A percentile compares a stretch with the other conserved stretches of the same genome.
phyloP scores from a whole-genome alignment of 1,284 basidiomycete genomes.

The Kalmanozyma brasiliensis region DNA sequence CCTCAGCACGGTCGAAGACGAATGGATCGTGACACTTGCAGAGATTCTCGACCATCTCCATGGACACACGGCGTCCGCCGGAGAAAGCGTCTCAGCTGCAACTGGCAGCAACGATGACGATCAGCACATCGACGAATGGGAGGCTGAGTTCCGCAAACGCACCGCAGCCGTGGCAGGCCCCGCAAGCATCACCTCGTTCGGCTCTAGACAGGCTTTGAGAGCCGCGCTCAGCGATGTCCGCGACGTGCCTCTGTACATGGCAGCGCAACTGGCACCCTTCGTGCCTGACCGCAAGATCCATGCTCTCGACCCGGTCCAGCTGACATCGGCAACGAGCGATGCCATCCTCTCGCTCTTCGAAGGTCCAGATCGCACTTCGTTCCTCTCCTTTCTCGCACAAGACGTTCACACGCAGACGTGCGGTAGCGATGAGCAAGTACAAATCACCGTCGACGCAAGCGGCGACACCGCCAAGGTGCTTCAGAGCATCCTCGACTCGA shows the following conservation, averaged over 20 bases:
- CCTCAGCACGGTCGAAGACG: slow-evolving; percentile 43
- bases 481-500: slow-evolving; percentile 20
- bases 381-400: slow-evolving; percentile 29
- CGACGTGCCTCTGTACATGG: slow-evolving; percentile 51
- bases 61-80: background rate
- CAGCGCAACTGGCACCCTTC: slow-evolving; percentile 45
- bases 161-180: slow-evolving; percentile 30
- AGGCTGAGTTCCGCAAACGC: slow-evolving; percentile 51
- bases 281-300: slow-evolving; percentile 50
- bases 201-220: slow-evolving; percentile 16
- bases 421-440: background rate
- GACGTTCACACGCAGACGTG: slow-evolving; percentile 11
- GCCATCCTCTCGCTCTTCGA: slow-evolving; percentile 52
- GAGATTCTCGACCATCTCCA: slow-evolving; percentile 50
- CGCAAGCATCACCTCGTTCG: slow-evolving; percentile 34
- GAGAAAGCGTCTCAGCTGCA: background rate
- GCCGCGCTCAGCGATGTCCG: slow-evolving; percentile 27
- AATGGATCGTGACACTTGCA: slow-evolving; percentile 57
- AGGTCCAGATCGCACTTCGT: slow-evolving; percentile 16
- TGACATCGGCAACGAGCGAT: slow-evolving; percentile 42
- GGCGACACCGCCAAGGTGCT: slow-evolving; percentile 14
- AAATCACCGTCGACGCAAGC: slow-evolving; percentile 7
- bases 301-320: slow-evolving; percentile 35
- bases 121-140: slow-evolving; percentile 49
- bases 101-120: background rate